Conservation (phyloP, 176 grass and related monocot species). For the Juncus inflexus region DNA sequence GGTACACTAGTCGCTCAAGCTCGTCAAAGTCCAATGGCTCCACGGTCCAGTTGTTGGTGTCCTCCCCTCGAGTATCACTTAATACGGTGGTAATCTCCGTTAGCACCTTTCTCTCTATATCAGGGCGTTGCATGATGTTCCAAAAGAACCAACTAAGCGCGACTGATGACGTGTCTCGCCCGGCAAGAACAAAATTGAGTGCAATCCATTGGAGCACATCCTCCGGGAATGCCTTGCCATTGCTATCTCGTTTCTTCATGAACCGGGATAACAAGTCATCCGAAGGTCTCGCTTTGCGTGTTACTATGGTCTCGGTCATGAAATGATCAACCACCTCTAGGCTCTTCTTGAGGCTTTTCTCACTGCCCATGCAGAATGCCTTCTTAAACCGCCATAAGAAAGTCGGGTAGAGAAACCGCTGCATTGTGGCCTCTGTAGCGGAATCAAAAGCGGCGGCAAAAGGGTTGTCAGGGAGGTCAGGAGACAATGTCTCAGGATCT, state of each 20-base stretch:
- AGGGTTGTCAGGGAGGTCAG: slow-evolving; percentile 53
- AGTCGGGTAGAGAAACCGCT: slow-evolving; percentile 72
- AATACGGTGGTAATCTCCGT: slow-evolving; percentile 66
- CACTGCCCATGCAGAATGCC: slow-evolving; percentile 67
- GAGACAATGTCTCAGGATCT: slow-evolving; percentile 76
- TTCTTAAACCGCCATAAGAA: slow-evolving; percentile 91
- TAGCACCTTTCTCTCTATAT: slow-evolving; percentile 69
- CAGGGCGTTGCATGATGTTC: slow-evolving; percentile 53
- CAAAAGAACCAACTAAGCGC: slow-evolving; percentile 99
- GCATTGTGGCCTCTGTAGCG: slow-evolving; percentile 73
- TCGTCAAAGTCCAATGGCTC: slow-evolving; percentile 80
- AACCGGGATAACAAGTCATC: slow-evolving; percentile 89
- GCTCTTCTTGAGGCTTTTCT: slow-evolving; percentile 61
- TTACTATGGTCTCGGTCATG: slow-evolving; percentile 68
- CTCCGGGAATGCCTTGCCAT: slow-evolving; percentile 58
- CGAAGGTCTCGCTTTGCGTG: slow-evolving; percentile 62
- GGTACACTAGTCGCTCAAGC: slow-evolving; percentile 80
- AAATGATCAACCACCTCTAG: slow-evolving; percentile 66
- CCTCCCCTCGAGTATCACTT: slow-evolving; percentile 58
- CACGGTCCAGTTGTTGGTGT: slow-evolving; percentile 44
- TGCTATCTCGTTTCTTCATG: slow-evolving; percentile 75
- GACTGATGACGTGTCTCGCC: slow-evolving; percentile 90
- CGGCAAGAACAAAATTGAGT: slow-evolving; percentile 90
- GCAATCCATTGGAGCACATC: slow-evolving; percentile 91
- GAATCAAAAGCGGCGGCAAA: slow-evolving; percentile 82